These are phyloP conservation scores for Candida hispaniensis DNA, from an alignment of 805 yeast species.

Conservation along the genomic window DNA sequence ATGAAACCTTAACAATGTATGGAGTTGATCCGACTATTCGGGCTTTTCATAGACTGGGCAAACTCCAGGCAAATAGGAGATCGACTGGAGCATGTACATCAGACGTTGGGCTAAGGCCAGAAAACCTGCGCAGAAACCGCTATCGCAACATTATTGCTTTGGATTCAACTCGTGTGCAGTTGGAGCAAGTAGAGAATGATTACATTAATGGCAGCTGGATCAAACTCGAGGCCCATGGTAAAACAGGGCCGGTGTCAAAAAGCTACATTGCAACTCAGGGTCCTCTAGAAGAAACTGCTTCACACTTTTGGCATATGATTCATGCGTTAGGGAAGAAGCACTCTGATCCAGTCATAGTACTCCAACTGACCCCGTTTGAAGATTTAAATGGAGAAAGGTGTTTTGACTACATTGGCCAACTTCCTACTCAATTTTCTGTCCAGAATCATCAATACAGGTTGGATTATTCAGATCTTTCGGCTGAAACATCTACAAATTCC, in stretches of 20 bases:
- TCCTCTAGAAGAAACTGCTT: conserved; percentile 61
- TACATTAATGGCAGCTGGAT: conserved; percentile 86
- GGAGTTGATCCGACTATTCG: too few relatives aligned
- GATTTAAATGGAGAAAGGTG: conserved; percentile 68
- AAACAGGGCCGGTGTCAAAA: conserved; percentile 30
- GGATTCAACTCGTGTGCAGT: conserved; percentile 45
- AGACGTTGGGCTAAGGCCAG: too few relatives aligned
- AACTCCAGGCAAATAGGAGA: too few relatives aligned
- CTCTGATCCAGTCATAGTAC: conserved; percentile 47
- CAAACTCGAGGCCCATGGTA: conserved; percentile 30
- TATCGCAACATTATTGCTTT: conserved; percentile 57
- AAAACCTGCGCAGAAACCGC: conserved; percentile 37
- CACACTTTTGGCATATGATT: conserved; percentile 78
- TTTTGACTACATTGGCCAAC: conserved; percentile 57
- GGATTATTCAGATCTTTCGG: too few relatives aligned
- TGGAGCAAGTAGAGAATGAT: conserved; percentile 33
- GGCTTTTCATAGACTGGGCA: too few relatives aligned
- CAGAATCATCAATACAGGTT: too few relatives aligned
- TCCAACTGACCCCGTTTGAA: conserved; percentile 65
- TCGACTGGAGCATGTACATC: too few relatives aligned
- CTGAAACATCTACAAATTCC: too few relatives aligned
- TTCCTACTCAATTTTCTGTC: too few relatives aligned
- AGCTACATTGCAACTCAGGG: conserved; percentile 76
- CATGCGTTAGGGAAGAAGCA: conserved; percentile 44
- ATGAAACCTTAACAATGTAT: too few relatives aligned